A percentile compares a stretch with the other conserved stretches of the same genome.
These are phyloP conservation scores for Microstegium vimineum DNA, from an alignment of 176 grass and related monocot genomes.

Conservation along the genomic window DNA sequence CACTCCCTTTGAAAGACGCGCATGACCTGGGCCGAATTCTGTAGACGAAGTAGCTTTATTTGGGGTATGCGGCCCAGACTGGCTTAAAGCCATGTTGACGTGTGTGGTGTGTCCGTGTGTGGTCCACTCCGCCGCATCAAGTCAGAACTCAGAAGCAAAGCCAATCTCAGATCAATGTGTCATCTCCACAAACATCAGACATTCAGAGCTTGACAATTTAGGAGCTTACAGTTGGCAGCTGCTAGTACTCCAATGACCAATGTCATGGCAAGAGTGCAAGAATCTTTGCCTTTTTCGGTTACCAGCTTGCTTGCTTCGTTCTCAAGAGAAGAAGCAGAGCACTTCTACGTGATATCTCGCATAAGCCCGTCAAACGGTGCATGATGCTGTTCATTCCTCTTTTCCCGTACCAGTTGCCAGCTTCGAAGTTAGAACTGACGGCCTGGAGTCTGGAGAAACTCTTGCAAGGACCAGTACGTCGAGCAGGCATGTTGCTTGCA, in stretches of 20 bases:
- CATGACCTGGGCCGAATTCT: neutral
- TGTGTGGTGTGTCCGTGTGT: neutral
- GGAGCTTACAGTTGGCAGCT: neutral
- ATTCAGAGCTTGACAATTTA: neutral
- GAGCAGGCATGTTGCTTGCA: neutral
- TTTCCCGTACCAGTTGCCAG: neutral
- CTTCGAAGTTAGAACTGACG: neutral
- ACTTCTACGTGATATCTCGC: neutral
- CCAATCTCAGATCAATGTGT: neutral
- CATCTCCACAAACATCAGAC: neutral
- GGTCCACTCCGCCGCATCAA: neutral
- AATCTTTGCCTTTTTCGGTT: conserved; percentile 14
- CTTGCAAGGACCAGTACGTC: too few species aligned
- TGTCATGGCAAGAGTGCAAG: neutral
- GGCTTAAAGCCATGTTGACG: neutral
- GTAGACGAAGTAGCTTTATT: neutral
- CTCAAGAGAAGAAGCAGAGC: neutral
- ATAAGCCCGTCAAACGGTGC: conserved; percentile 1
- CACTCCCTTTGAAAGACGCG: neutral
- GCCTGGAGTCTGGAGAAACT: neutral
- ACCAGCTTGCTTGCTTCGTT: neutral
- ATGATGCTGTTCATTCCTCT: neutral
- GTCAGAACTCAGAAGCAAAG: neutral
- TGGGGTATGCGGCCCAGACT: neutral
- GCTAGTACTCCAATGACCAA: neutral